A percentile compares a stretch with the other conserved stretches of the same genome.
phyloP scores from a whole-genome alignment of 805 yeast species.

The Candida lessepsii region DNA sequence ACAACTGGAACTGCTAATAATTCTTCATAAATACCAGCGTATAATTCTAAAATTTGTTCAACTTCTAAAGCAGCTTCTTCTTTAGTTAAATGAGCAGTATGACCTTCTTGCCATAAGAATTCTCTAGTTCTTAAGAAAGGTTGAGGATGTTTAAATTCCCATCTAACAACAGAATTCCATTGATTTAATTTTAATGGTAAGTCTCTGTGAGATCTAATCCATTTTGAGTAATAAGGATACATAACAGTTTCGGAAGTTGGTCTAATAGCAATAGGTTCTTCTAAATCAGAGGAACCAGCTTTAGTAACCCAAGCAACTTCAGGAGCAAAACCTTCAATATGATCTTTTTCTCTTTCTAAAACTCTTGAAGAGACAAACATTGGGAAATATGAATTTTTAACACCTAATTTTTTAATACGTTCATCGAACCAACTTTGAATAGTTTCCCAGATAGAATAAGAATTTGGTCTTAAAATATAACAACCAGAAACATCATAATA shows the following conservation, averaged over 20 bases:
- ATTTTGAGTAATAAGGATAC: slow-evolving; percentile 99
- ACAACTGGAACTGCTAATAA: slow-evolving; percentile 96
- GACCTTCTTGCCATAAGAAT: slow-evolving; percentile 99
- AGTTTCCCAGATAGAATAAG: slow-evolving; percentile 91
- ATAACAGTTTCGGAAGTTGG: slow-evolving; percentile 99
- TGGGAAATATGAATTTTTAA: slow-evolving; percentile 95
- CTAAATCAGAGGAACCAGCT: slow-evolving; percentile 92
- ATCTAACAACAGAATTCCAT: slow-evolving; percentile 99
- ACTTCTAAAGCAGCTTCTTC: slow-evolving; percentile 86
- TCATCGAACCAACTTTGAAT: slow-evolving; percentile 86
- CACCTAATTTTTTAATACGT: slow-evolving; percentile 83
- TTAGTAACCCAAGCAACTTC: slow-evolving; percentile 99
- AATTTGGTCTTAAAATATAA: slow-evolving; percentile 94
- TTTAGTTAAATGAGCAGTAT: slow-evolving; percentile 88
- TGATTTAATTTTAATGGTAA: slow-evolving; percentile 94
- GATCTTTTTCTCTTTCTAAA: slow-evolving; percentile 96
- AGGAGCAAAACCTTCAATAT: slow-evolving; percentile 98
- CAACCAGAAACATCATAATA: slow-evolving; percentile 99
- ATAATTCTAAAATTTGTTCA: slow-evolving; percentile 77
- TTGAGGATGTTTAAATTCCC: slow-evolving; percentile 99
- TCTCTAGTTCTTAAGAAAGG: slow-evolving; percentile 99
- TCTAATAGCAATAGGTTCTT: slow-evolving; percentile 98
- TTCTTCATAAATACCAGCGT: slow-evolving; percentile 82
- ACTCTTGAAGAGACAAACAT: slow-evolving; percentile 95
- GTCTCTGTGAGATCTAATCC: slow-evolving; percentile 98